A percentile compares a stretch with the other conserved stretches of the same genome.
Evolutionary conservation across 345 rosid genomes (phyloP).

Genomic region (Citrus sp.): DNA sequence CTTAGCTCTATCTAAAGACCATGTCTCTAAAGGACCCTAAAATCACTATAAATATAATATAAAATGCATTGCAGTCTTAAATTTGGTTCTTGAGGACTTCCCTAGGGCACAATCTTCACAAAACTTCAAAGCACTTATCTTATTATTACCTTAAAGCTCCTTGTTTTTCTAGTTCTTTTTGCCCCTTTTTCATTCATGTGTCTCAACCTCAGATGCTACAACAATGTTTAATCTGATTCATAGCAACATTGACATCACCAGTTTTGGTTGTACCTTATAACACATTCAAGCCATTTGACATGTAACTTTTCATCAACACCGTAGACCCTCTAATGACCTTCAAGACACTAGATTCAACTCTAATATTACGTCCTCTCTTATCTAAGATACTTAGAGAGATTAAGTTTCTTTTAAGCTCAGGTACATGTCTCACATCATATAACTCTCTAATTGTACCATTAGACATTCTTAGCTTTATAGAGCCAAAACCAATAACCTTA

Average conservation of each 20-base stretch:
- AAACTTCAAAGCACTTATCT: no score
- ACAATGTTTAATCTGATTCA: neutral
- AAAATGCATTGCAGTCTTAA: neutral
- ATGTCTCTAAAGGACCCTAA: neutral
- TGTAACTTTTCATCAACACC: neutral
- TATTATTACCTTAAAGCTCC: no score
- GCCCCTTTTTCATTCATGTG: no score
- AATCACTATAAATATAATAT: neutral
- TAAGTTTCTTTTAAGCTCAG: neutral
- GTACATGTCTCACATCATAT: neutral
- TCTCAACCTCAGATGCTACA: neutral
- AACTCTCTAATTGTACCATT: no score
- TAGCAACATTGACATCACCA: neutral
- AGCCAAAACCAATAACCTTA: no score
- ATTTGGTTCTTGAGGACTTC: no score
- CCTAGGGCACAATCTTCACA: no score
- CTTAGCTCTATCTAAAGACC: no score
- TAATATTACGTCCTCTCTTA: neutral
- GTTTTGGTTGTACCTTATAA: rapidly evolving
- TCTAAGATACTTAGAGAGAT: neutral
- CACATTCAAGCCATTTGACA: no score
- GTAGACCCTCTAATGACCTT: neutral
- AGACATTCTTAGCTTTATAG: no score
- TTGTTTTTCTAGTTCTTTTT: no score
- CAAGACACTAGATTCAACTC: neutral